Evolutionary conservation across 306 rosid genomes (phyloP), one percentile per base, ranked within the genome.

Genomic region (Cucumis melo): DNA sequence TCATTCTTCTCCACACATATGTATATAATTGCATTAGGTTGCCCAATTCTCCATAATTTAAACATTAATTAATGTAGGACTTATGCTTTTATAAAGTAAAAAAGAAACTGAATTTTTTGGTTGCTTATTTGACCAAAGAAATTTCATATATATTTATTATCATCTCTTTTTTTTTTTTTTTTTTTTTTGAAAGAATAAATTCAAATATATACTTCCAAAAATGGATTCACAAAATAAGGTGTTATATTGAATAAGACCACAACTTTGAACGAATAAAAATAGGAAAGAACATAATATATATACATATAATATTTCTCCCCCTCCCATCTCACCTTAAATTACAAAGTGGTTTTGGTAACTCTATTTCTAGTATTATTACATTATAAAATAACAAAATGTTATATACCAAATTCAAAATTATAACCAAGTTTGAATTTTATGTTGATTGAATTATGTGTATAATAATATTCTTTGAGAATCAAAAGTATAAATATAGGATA

Each of bases 201-300:
- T 14, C 75, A 44, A 70, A 70, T 21, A 48, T 23, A 70, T 44
- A 70, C 75, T 70, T 44, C 75, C 75, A 70, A 70, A 70, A 70
- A 11, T 39, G 55, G 32, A 8, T 21, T 66, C 73, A 6, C 32
- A 67, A 67, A 42, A 70, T 46, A 14, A 67, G 34, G 74, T 67
- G 7, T 36, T 36, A 11, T 61, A 15, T 64, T 64, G 48, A 64
- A 10, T 19, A 64, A 17, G 71, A 64, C 24, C 24, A 10, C 0
- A 64, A 34, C 27, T 36, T 64, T 64, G 48, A 64, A 64, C 4
- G 20, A 32, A 38, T 19, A 65, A 65, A 65, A 36, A 29, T 61
- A 61, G 17, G 42, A 3, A 10, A 11, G 38, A 12, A 14, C 27
- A 61, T 61, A 61, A 61, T 61, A 60, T 60, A n/a, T n/a, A n/a